Conservation (phyloP, 1,139 yeast genomes). For the Lodderomyces theae region DNA sequence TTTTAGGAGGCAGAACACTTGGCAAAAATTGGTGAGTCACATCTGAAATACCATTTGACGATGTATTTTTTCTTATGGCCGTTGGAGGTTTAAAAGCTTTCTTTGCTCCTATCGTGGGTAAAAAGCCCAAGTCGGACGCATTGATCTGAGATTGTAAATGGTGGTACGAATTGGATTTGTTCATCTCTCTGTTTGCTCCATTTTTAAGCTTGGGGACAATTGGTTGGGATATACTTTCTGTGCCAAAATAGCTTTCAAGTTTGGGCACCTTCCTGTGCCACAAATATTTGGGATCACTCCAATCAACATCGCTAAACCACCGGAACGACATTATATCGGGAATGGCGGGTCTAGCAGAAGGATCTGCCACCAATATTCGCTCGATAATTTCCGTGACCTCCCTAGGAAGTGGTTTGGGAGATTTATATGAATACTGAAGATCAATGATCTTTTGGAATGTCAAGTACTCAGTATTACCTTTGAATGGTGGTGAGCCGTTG, state of each 20-base stretch:
- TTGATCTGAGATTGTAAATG: conserved; percentile 44
- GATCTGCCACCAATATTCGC: conserved; percentile 54
- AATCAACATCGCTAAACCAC: conserved; percentile 42
- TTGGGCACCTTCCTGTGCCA: conserved; percentile 49
- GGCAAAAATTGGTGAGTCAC: neutral
- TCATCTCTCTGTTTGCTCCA: conserved; percentile 38
- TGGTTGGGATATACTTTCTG: conserved; percentile 10
- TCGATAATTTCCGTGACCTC: conserved; percentile 68
- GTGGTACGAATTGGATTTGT: conserved; percentile 40
- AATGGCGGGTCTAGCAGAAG: conserved; percentile 32
- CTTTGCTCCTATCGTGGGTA: conserved; percentile 29
- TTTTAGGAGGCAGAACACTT: conserved; percentile 7
- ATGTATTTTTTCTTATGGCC: conserved; percentile 24
- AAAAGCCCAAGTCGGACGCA: conserved; percentile 32
- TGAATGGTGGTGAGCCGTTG: conserved; percentile 94
- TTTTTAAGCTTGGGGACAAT: conserved; percentile 35
- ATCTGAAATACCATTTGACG: neutral
- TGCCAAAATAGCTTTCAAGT: conserved; percentile 26
- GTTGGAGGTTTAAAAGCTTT: conserved; percentile 34
- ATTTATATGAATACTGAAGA: conserved; percentile 77
- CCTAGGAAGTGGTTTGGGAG: conserved; percentile 64
- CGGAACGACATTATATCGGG: conserved; percentile 33
- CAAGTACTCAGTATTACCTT: conserved; percentile 89
- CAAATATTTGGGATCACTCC: conserved; percentile 42
- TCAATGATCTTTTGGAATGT: conserved; percentile 92